These are phyloP conservation scores for Deinandra increscens DNA, from an alignment of 129 eudicot genomes.

Conservation along the genomic window DNA sequence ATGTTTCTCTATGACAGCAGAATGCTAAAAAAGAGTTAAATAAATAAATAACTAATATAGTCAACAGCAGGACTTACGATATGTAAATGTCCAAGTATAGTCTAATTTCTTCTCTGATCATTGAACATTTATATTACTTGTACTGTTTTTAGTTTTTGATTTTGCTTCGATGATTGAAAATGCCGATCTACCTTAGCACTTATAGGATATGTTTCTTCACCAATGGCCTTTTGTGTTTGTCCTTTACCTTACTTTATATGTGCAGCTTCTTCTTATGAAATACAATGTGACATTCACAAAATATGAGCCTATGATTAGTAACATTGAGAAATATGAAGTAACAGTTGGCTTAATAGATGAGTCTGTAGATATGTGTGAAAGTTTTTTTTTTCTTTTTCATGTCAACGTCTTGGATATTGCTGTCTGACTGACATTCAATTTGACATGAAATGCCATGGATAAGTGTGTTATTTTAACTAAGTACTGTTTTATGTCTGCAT, in stretches of 20 bases:
- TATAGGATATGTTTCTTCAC: conserved; percentile 5
- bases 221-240: not conserved
- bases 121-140: not conserved
- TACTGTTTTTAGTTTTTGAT: not conserved
- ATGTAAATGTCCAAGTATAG: not conserved
- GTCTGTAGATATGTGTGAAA: not conserved
- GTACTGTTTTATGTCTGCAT: conserved; percentile 32
- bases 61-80: not conserved
- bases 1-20: not conserved
- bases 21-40: too few species aligned
- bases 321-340: not conserved
- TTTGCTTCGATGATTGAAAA: not conserved
- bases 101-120: not conserved
- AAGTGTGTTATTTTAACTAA: not conserved
- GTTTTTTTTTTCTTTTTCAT: not conserved
- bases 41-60: too few species aligned
- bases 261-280: not conserved
- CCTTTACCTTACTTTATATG: conserved; percentile 5
- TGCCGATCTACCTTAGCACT: conserved; percentile 4
- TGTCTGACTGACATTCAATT: conserved; percentile 1
- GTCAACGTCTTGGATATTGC: not conserved
- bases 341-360: not conserved
- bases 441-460: conserved; percentile 19
- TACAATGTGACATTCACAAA: not conserved
- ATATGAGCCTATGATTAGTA: not conserved